Conservation (phyloP, 495 filamentous ascomycete species). For the Penicillium canescens region DNA sequence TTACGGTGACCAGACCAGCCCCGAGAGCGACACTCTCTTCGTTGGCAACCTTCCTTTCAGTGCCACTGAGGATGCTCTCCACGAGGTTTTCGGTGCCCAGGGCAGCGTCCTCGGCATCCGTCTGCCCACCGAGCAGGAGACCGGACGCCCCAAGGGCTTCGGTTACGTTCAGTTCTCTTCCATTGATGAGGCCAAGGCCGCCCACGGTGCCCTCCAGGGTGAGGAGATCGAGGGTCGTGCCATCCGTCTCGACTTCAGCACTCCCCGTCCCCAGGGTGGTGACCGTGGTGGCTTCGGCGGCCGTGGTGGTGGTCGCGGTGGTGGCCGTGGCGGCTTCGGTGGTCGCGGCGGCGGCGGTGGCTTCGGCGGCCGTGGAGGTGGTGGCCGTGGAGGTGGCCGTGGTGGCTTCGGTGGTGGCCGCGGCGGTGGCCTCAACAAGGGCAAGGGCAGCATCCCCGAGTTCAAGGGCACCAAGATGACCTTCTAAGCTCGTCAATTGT, state of each 20-base stretch:
- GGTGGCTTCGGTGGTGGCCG: conserved; percentile 54
- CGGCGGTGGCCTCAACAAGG: conserved; percentile 50
- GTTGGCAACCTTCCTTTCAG: conserved; percentile 91
- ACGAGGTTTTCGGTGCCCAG: conserved; percentile 71
- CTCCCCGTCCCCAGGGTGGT: conserved; percentile 63
- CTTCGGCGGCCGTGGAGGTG: conserved; percentile 53
- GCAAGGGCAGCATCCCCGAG: conserved; percentile 74
- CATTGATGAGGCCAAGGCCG: conserved; percentile 81
- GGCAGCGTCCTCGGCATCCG: conserved; percentile 74
- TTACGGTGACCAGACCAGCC: conserved; percentile 77
- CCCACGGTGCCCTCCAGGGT: conserved; percentile 74
- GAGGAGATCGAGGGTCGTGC: conserved; percentile 74
- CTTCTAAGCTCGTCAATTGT: conserved; percentile 57
- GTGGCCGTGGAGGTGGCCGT: conserved; percentile 53
- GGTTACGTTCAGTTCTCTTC: conserved; percentile 86
- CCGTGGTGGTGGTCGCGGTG: conserved; percentile 53
- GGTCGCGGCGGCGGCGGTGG: conserved; percentile 51
- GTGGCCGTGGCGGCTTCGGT: conserved; percentile 53
- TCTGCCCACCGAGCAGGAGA: conserved; percentile 86
- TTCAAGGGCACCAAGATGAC: conserved; percentile 92
- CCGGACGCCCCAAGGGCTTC: conserved; percentile 89
- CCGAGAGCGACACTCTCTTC: conserved; percentile 85
- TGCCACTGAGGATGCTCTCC: conserved; percentile 72
- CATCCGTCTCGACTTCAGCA: conserved; percentile 87
- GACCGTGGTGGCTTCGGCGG: conserved; percentile 51